Base-by-base conservation (phyloP, 2,329 filamentous ascomycete genomes). In the Aspergillus aculeatinus region DNA sequence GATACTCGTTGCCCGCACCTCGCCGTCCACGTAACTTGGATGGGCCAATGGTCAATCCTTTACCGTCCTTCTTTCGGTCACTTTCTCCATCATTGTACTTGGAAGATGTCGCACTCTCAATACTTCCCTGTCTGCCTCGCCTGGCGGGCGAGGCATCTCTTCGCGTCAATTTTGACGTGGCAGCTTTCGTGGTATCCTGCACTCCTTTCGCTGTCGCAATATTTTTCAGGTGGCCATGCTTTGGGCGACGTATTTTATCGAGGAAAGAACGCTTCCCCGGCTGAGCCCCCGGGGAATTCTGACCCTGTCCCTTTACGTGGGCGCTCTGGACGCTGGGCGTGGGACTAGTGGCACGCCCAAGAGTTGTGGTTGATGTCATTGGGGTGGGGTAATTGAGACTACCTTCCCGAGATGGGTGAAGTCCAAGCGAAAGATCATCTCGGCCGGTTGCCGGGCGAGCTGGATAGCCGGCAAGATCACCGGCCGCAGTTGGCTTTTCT, bases 321-420 rank as follows among this genome's bases (percentile, higher is more conserved):
- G 80, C 83, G 70, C 89, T 91, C 67, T 84, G 85, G 48, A 85
- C 81, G 74, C 91, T 95, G 7, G 92, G 90, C 0, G 91, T 91
- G 27, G 93, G 92, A 75, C 93, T 96, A 62, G 90, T 85, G 12
- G 91, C 87, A 65, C 92, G 88, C 66, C 79, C 83, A 39, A 84
- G 74, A 23, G 75, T 80, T 6, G 78, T 78, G 14, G 78, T 76
- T 31, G 82, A 83, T 51, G 77, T 80, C 69, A 83, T 80, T 12
- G 82, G 79, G 16, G 82, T 81, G 2, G 77, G 79, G 12, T 78
- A 76, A 47, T 68, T 67, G 16, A 72, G 58, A 47, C 68, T 67
- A 27, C 65, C 69, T 61, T 88, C 87, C 72, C 83, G 86, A 70
- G 77, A 76, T 29, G 77, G 77, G 60, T 76, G 80, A 29, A 80